Conservation (phyloP, 2,329 filamentous ascomycete genomes). For the Rhinocladiella mackenziei region DNA sequence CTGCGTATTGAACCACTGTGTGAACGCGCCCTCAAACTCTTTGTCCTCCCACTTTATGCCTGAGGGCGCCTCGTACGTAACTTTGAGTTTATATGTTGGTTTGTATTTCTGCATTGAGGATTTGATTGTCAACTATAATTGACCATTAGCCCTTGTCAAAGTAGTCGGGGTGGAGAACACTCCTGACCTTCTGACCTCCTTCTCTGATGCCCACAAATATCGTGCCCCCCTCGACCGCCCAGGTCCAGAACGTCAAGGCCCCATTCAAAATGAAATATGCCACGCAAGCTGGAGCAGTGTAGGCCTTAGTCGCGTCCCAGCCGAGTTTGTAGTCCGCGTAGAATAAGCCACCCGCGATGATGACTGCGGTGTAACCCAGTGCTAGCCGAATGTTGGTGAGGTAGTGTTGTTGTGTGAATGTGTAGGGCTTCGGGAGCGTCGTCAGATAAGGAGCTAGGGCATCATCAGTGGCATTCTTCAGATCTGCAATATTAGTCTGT, state of each 20-base stretch:
- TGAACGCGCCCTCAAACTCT: conserved; percentile 55
- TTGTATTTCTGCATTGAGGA: conserved; percentile 73
- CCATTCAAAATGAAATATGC: conserved; percentile 76
- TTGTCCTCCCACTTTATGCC: conserved; percentile 43
- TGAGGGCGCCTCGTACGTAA: conserved; percentile 46
- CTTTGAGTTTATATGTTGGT: conserved; percentile 72
- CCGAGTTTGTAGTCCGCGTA: conserved; percentile 86
- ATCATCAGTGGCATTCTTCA: conserved; percentile 96
- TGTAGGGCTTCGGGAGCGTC: conserved; percentile 59
- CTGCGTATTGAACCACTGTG: conserved; percentile 57
- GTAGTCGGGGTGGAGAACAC: no score
- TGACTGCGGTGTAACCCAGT: conserved; percentile 77
- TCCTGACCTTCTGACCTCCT: conserved; percentile 60
- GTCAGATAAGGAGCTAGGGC: conserved; percentile 90
- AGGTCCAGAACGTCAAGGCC: conserved; percentile 77
- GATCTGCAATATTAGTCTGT: no score
- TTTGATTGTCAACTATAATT: conserved; percentile 67
- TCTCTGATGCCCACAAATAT: conserved; percentile 73
- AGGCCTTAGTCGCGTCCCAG: conserved; percentile 79
- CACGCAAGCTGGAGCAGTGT: conserved; percentile 73
- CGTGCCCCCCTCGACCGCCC: conserved; percentile 72
- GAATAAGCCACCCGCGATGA: conserved; percentile 78
- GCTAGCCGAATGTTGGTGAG: conserved; percentile 77
- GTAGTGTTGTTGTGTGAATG: conserved; percentile 74
- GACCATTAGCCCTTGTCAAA: no score